phyloP scores from a whole-genome alignment of 805 yeast genomes.

The Metschnikowia koreensis region DNA sequence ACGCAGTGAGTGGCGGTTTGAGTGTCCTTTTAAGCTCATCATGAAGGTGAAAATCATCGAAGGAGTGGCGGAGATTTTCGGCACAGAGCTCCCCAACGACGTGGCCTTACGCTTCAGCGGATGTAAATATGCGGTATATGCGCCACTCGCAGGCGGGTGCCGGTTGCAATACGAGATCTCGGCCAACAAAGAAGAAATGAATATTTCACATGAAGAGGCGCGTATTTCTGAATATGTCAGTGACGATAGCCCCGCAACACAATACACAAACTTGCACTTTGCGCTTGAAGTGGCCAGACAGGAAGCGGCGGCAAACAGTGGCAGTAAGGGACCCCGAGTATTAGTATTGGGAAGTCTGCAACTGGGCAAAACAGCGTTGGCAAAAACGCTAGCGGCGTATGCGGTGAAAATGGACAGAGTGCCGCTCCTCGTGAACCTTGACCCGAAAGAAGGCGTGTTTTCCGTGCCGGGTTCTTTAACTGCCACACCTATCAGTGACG shows the following conservation, averaged over 20 bases:
- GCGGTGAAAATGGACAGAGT: conserved; percentile 64
- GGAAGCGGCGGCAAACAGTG: conserved; percentile 24
- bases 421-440: conserved; percentile 76
- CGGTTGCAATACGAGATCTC: conserved; percentile 45
- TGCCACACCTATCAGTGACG: conserved; percentile 80
- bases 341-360: conserved; percentile 69
- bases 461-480: conserved; percentile 80
- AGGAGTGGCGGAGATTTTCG: conserved; percentile 89
- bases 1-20: conserved; percentile 75
- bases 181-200: conserved; percentile 25
- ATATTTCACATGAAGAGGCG: conserved; percentile 32
- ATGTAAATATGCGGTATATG: conserved; percentile 36
- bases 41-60: conserved; percentile 49
- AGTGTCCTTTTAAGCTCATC: conserved; percentile 52
- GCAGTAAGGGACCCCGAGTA: conserved; percentile 54
- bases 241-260: conserved; percentile 66
- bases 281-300: conserved; percentile 59
- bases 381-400: conserved; percentile 69
- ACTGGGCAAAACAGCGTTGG: conserved; percentile 77
- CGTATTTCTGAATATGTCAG: conserved; percentile 59
- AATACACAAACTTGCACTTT: conserved; percentile 68
- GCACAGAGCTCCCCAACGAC: conserved; percentile 84
- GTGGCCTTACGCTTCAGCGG: conserved; percentile 45
- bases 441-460: conserved; percentile 70
- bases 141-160: conserved; percentile 61